Percentiles rank a stretch among this genome's conserved stretches.
These are phyloP conservation scores for Daldinia childiae DNA, from an alignment of 495 filamentous ascomycete genomes.

Conservation along the genomic window DNA sequence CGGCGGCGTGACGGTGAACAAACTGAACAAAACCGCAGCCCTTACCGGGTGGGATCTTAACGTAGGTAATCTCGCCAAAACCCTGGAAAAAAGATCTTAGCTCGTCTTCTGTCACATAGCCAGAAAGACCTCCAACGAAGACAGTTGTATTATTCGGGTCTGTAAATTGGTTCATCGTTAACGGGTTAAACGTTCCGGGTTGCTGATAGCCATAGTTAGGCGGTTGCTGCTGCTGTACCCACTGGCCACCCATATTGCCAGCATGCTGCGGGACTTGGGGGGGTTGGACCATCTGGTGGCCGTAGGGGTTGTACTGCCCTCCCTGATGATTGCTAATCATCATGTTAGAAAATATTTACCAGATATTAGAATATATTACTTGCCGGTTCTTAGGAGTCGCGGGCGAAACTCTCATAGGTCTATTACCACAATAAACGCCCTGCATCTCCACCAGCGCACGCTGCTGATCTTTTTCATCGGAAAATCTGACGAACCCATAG, in stretches of 20 bases:
- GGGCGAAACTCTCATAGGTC: constrained; percentile 98
- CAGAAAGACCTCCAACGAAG: constrained; percentile 96
- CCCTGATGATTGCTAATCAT: constrained; percentile 41
- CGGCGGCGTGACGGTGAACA: constrained; percentile 96
- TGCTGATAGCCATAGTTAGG: constrained; percentile 66
- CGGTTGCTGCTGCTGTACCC: constrained; percentile 47
- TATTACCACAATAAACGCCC: constrained; percentile 98
- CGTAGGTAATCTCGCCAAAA: constrained; percentile 99
- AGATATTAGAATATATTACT: constrained; percentile 16
- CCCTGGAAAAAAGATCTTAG: constrained; percentile 99
- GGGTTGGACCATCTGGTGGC: constrained; percentile 53
- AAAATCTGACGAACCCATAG: constrained; percentile 98
- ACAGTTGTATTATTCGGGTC: constrained; percentile 99
- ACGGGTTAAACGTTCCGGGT: constrained; percentile 54
- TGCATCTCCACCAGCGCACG: constrained; percentile 97
- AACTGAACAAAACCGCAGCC: constrained; percentile 99
- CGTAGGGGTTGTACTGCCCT: constrained; percentile 53
- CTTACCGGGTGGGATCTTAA: constrained; percentile 99
- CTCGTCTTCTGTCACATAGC: constrained; percentile 99
- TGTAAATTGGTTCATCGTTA: constrained; percentile 98
- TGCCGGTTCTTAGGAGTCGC: constrained; percentile 89
- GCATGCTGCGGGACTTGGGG: constrained; percentile 48
- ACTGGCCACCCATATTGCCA: constrained; percentile 50
- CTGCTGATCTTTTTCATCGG: constrained; percentile 93
- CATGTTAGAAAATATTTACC: constrained; percentile 15